Evolutionary conservation across 768 basidiomycete species (phyloP), one percentile per base, ranked within the genome.

Genomic region (Coprinopsis strossmayeri): DNA sequence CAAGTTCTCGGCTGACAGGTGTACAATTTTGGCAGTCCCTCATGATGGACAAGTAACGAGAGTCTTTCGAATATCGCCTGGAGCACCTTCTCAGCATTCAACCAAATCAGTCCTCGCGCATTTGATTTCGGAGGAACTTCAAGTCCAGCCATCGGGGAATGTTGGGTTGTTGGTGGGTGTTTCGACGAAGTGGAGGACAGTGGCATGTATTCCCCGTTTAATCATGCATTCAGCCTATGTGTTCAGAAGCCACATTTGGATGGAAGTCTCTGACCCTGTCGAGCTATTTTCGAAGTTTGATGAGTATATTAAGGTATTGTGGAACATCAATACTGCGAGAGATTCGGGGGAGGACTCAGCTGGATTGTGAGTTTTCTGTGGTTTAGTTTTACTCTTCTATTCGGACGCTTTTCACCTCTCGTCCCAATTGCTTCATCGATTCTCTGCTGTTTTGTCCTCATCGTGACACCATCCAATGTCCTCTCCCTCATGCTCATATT

Each of bases 161-260:
- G 82, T 83, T 56, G 82, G 81, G 12, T 63, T 82, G 28, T 91
- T 85, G 84, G 62, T 81, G 15, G 87, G 79, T 2, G 63, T 89
- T 28, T 77, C 73, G n/a, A 88, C 83, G 32, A 58, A 69, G 58
- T 81, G 81, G 55, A 62, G 79, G 49, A 85, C 79, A 0, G 64
- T 82, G n/a, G 18, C 87, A 91, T 64, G 65, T 91, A 0, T 91
- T 89, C 58, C 78, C 83, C 5, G 69, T 82, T 5, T 85, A 90
- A 59, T 87, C 87, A 2, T 82, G 82, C 49, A 89, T 87, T 1
- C 85, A 89, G 2, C 69, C 69, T 27, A 69, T 83, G 1, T 82
- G 88, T 64, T 77, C 26, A 61, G 62, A 27, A 82, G 84, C 41
- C 82, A 87, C 64, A 55, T 82, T 47, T 71, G 76, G 30, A 78